Conservation (phyloP, 805 yeast genomes). For the Candida taoyuanica region DNA sequence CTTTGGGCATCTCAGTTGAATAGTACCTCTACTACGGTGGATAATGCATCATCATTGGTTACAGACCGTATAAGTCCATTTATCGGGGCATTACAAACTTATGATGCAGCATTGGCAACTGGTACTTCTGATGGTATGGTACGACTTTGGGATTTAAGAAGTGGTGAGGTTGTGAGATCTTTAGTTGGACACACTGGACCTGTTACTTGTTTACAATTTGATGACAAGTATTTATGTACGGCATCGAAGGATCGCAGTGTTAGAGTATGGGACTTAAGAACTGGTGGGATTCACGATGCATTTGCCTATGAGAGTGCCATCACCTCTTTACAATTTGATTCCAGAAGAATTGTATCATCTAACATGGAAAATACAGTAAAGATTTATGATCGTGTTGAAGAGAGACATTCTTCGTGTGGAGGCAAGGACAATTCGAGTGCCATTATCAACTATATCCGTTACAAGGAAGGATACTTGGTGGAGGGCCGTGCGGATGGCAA, state of each 20-base stretch:
- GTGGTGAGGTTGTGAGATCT: constrained; percentile 59
- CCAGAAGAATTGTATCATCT: constrained; percentile 49
- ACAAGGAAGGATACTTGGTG: constrained; percentile 59
- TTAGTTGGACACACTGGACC: constrained; percentile 67
- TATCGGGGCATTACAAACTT: constrained; percentile 65
- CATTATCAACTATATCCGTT: constrained; percentile 40
- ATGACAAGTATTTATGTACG: constrained; percentile 56
- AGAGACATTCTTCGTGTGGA: constrained; percentile 51
- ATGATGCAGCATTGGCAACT: constrained; percentile 72
- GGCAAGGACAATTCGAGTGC: constrained; percentile 29
- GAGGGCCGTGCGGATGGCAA: constrained; percentile 61
- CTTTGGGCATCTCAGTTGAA: constrained; percentile 47
- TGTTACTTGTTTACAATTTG: constrained; percentile 64
- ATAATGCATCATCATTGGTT: constrained; percentile 6
- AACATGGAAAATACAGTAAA: constrained; percentile 46
- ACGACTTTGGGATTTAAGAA: constrained; percentile 70
- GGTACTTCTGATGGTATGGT: constrained; percentile 76
- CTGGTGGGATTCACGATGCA: constrained; percentile 57
- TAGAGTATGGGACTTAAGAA: constrained; percentile 70
- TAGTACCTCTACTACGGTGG: constrained; percentile 17
- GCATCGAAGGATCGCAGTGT: constrained; percentile 61
- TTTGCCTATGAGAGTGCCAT: constrained; percentile 58
- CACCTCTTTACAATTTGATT: constrained; percentile 54
- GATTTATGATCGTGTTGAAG: constrained; percentile 53
- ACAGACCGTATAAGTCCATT: constrained; percentile 33